Conservation (phyloP, 495 filamentous ascomycete genomes). For the Aspergillus affinis region DNA sequence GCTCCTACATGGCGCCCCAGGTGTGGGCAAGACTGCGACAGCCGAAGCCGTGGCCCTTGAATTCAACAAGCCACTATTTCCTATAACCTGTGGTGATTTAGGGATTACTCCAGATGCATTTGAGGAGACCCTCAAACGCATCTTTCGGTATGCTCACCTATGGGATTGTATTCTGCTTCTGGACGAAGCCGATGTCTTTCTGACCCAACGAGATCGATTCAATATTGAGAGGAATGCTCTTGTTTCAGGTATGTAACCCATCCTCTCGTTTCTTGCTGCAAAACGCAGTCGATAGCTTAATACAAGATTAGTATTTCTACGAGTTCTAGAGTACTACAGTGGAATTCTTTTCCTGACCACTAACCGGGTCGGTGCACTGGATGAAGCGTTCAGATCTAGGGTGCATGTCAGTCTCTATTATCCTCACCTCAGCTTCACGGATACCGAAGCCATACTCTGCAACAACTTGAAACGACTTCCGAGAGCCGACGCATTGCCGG, state of each 20-base stretch:
- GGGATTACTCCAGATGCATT: not conserved
- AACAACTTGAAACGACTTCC: constrained; percentile 1
- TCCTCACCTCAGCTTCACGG: not conserved
- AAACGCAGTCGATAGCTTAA: not conserved
- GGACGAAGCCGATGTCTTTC: constrained; percentile 13
- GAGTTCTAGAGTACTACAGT: constrained; percentile 7
- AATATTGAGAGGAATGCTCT: not conserved
- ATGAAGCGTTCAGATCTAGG: constrained; percentile 6
- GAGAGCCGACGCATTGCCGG: not conserved
- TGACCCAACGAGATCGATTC: not conserved
- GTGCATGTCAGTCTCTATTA: constrained; percentile 6
- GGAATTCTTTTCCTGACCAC: constrained; percentile 10
- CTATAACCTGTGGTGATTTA: constrained; percentile 5
- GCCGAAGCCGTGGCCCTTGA: constrained; percentile 4
- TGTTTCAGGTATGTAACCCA: not conserved
- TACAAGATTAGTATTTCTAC: not conserved
- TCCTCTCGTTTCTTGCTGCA: not conserved
- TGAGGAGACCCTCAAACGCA: not conserved
- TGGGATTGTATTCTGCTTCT: constrained; percentile 9
- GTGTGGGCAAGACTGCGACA: constrained; percentile 12
- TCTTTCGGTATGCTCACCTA: not conserved
- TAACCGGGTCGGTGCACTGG: constrained; percentile 6
- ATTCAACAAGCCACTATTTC: constrained; percentile 1
- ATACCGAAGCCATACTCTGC: not conserved
- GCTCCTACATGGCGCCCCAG: constrained; percentile 6